These are phyloP conservation scores for Vanrija sp. DNA, from an alignment of 1,284 basidiomycete genomes.

Conservation along the genomic window DNA sequence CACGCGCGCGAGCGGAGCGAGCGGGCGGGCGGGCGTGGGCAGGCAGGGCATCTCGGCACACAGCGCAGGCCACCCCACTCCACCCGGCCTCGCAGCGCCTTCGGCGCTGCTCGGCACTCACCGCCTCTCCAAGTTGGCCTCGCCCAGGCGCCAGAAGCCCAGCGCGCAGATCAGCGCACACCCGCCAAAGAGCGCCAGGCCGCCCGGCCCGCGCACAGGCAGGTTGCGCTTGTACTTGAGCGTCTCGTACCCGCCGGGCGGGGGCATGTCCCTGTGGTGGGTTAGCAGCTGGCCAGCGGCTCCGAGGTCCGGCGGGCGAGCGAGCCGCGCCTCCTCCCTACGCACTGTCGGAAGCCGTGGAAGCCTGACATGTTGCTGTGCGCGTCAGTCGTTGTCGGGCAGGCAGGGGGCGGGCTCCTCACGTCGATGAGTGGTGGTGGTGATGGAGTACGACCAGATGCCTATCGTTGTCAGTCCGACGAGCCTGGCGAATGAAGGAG, in stretches of 20 bases:
- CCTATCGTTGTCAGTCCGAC: no score
- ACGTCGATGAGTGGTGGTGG: no score
- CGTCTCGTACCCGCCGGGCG: constrained; percentile 84
- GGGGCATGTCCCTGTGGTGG: constrained; percentile 84
- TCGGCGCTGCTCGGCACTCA: constrained; percentile 52
- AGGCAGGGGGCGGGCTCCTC: no score
- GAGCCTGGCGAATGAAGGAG: no score
- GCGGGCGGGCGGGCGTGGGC: no score
- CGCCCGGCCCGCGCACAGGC: constrained; percentile 85
- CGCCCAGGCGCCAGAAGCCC: constrained; percentile 88
- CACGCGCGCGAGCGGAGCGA: neutral
- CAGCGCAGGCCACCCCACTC: neutral
- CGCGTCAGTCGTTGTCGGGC: no score
- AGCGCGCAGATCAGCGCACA: constrained; percentile 80
- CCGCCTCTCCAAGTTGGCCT: constrained; percentile 89
- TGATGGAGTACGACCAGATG: no score
- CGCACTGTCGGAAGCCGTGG: constrained; percentile 9
- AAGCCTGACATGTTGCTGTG: constrained; percentile 4
- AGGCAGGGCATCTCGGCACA: no score
- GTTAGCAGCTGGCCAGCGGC: no score
- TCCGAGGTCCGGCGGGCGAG: no score
- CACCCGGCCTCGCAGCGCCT: neutral
- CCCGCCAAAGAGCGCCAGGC: constrained; percentile 76
- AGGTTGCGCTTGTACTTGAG: constrained; percentile 96
- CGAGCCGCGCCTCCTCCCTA: no score